These are phyloP conservation scores for Hygrophoropsis aurantiaca DNA, from an alignment of 768 basidiomycete genomes.

Conservation along the genomic window DNA sequence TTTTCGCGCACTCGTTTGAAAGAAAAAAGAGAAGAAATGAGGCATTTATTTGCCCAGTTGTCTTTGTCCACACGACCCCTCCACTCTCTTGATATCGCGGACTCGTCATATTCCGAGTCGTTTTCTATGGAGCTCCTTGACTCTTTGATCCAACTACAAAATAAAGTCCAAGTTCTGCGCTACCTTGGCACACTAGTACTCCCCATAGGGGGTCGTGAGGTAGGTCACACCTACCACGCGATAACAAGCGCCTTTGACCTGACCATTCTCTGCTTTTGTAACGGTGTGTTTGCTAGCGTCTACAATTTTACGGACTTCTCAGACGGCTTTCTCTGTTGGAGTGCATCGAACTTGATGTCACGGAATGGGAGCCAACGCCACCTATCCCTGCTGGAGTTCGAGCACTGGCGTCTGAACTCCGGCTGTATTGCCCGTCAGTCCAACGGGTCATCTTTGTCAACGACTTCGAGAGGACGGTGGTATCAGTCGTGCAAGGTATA, in stretches of 20 bases:
- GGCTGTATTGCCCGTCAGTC: constrained; percentile 57
- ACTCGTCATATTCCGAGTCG: constrained; percentile 53
- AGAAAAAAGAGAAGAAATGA: constrained; percentile 56
- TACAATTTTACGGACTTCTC: constrained; percentile 60
- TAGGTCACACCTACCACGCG: constrained; percentile 25
- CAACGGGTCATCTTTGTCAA: constrained; percentile 58
- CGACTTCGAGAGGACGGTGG: constrained; percentile 57
- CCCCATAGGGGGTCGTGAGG: constrained; percentile 56
- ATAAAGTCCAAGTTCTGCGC: constrained; percentile 39
- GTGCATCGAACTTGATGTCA: constrained; percentile 63
- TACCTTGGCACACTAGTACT: constrained; percentile 68
- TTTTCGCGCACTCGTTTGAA: constrained; percentile 51
- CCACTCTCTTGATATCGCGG: constrained; percentile 60
- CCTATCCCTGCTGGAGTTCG: constrained; percentile 51
- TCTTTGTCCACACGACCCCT: constrained; percentile 43
- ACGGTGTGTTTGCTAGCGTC: constrained; percentile 41
- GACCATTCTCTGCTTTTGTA: neutral
- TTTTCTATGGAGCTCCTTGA: constrained; percentile 56
- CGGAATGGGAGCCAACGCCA: constrained; percentile 64
- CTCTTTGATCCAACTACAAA: constrained; percentile 36
- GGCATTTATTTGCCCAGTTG: constrained; percentile 45
- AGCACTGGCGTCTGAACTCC: constrained; percentile 58
- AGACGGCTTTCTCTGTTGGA: constrained; percentile 50
- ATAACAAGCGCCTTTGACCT: constrained; percentile 2
- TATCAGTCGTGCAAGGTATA: constrained; percentile 34